Conservation (phyloP, 768 basidiomycete genomes). For the Clavaria fumosa region DNA sequence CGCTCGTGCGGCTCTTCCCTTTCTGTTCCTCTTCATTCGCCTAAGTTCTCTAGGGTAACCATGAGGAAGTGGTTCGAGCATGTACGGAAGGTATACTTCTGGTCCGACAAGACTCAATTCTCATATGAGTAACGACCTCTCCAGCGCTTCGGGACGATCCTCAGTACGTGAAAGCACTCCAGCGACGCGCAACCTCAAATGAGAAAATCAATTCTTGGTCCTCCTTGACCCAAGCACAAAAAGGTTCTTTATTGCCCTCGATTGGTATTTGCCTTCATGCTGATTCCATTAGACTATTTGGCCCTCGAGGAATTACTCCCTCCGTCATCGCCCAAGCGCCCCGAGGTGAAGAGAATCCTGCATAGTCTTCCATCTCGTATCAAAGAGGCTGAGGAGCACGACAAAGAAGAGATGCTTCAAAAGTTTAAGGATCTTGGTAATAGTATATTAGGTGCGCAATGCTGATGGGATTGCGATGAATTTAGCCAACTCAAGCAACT, state of each 20-base stretch:
- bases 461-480: constrained; percentile 1
- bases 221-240: constrained; percentile 64
- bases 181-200: constrained; percentile 78
- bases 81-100: constrained; percentile 52
- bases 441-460: constrained; percentile 59
- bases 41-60: constrained; percentile 38
- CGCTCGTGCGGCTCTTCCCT: constrained; percentile 38
- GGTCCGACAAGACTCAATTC: constrained; percentile 5
- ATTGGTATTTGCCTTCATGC: no score
- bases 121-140: background rate
- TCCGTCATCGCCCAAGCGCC: constrained; percentile 31
- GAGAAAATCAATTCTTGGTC: constrained; percentile 73
- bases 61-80: constrained; percentile 65
- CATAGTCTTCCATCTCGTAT: constrained; percentile 46
- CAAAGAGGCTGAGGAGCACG: constrained; percentile 65
- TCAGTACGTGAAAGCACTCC: constrained; percentile 71
- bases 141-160: constrained; percentile 80
- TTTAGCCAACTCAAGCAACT: background rate
- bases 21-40: constrained; percentile 4
- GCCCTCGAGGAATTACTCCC: constrained; percentile 51
- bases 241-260: constrained; percentile 47
- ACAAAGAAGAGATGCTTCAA: constrained; percentile 82
- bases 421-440: constrained; percentile 92
- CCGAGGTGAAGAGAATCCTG: constrained; percentile 35
- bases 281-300: constrained; percentile 84